A percentile compares a stretch with the other conserved stretches of the same genome.
phyloP scores from a whole-genome alignment of 176 grass and related monocot genomes.

The bread wheat (Triticum aestivum) region IWGSC_CS_RefSeq_v2.1 NC_057799.1:92176908-92177407 shows the following conservation, averaged over 20 bases:
- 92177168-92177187: neutral
- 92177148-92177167: neutral
- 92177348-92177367: conserved; percentile 3
- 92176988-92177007: neutral
- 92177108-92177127: conserved; percentile 5
- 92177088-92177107: neutral
- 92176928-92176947: neutral
- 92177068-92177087: conserved; percentile 23
- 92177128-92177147: neutral
- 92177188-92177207: neutral
- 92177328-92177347: neutral
- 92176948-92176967: neutral
- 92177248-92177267: neutral
- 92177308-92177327: neutral
- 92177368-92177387: neutral
- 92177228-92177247: neutral
- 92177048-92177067: neutral
- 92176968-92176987: neutral
- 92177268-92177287: no score
- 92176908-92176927: neutral
- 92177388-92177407: neutral
- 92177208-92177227: neutral
- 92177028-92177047: neutral
- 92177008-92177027: neutral
- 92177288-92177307: no score